Conservation (phyloP, 768 basidiomycete species). For the Hypholoma fasciculare region DNA sequence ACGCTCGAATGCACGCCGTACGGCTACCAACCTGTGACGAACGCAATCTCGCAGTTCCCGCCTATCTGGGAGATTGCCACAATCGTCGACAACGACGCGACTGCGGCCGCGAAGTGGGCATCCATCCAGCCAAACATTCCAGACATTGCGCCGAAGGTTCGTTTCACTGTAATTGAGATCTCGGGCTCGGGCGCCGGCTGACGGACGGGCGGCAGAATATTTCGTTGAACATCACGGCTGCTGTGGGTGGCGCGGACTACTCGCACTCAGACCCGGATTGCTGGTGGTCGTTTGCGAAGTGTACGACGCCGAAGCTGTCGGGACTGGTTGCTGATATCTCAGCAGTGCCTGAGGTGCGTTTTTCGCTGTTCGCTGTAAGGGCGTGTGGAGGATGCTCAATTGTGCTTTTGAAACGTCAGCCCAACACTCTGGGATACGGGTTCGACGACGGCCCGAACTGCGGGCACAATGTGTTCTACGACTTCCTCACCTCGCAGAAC, state of each 20-base stretch:
- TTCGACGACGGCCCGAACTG: conserved; percentile 71
- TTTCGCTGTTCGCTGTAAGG: not conserved
- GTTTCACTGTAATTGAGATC: not conserved
- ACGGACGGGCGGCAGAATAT: not conserved
- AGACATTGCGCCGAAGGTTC: conserved; percentile 46
- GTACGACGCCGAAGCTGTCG: conserved; percentile 45
- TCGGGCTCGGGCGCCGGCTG: not conserved
- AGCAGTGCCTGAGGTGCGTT: conserved; percentile 45
- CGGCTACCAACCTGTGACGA: conserved; percentile 34
- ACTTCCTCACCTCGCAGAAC: conserved; percentile 48
- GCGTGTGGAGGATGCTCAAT: not conserved
- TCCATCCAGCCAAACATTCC: conserved; percentile 45
- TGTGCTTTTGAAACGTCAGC: conserved; percentile 29
- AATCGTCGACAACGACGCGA: conserved; percentile 41
- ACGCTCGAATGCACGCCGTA: conserved; percentile 36
- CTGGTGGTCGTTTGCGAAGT: conserved; percentile 48
- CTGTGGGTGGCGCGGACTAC: conserved; percentile 32
- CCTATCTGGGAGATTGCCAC: conserved; percentile 40
- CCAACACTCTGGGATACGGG: conserved; percentile 55
- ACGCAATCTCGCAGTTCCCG: conserved; percentile 38
- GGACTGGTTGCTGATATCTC: conserved; percentile 45
- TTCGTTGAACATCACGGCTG: conserved; percentile 22
- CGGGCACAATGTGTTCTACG: conserved; percentile 62
- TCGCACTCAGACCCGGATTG: conserved; percentile 47
- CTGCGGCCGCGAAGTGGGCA: conserved; percentile 41